Evolutionary conservation across 2,329 filamentous ascomycete genomes (phyloP).

Genomic region (Apiospora hydei): DNA sequence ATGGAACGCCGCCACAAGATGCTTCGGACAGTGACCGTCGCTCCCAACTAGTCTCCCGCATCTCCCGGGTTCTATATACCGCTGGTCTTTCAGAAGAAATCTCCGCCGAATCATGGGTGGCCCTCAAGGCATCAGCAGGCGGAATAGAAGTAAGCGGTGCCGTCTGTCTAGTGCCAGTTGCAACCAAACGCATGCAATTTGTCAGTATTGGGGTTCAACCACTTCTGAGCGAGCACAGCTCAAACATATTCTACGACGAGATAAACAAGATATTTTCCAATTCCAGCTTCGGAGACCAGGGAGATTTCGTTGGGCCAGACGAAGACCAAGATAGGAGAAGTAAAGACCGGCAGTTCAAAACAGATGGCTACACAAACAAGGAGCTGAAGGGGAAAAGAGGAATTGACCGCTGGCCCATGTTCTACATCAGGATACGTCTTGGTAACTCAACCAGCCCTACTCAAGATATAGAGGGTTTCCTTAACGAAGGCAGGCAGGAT

Average conservation of each 20-base stretch:
- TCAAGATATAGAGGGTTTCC: conserved; percentile 46
- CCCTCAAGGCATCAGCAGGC: conserved; percentile 70
- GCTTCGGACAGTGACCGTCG: conserved; percentile 28
- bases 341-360: conserved; percentile 45
- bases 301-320: conserved; percentile 52
- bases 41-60: conserved; percentile 33
- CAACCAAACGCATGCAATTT: conserved; percentile 79
- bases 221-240: conserved; percentile 59
- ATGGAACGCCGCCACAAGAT: conserved; percentile 26
- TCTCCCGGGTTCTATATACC: conserved; percentile 68
- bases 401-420: conserved; percentile 88
- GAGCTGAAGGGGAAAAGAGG: conserved; percentile 67
- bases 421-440: conserved; percentile 73
- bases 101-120: conserved; percentile 69
- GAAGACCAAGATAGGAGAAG: conserved; percentile 35
- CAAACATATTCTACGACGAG: conserved; percentile 76
- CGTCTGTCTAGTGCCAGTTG: conserved; percentile 74
- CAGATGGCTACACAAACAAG: conserved; percentile 55
- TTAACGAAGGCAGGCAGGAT: conserved; percentile 55
- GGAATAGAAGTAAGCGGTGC: conserved; percentile 71
- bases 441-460: conserved; percentile 28
- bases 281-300: conserved; percentile 76
- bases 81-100: conserved; percentile 65
- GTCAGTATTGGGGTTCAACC: conserved; percentile 79
- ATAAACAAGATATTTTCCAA: conserved; percentile 79